Evolutionary conservation across 2,329 filamentous ascomycete genomes (phyloP), one percentile per base, ranked within the genome.

Genomic region (Chalara sp.): DNA sequence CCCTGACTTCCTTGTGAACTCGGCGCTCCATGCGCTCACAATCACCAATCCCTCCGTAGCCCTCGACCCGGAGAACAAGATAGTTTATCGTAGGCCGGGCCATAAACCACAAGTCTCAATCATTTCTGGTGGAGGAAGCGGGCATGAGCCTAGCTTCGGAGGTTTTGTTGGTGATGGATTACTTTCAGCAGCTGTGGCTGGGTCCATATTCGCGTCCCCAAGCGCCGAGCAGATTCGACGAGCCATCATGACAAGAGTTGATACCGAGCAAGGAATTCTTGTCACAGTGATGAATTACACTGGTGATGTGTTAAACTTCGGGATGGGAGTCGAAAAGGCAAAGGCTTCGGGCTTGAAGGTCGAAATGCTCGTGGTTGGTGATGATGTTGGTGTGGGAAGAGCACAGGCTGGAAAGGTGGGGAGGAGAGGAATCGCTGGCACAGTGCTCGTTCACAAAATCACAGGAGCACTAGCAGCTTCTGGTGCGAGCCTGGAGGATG

Each of bases 251-350:
- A 79, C 82, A 41, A 77, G 87, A 21, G 86, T 95, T 3, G 81
- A 87, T 54, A 77, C 78, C 4, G 75, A 79, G 43, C 79, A 81
- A 55, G 92, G 91, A 29, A 86, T 96, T 1, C 68, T 96, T 40
- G 86, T 96, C n/a, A 84, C 91, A 5, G 87, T 95, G 32, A 96
- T 95, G 88, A 96, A 96, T 68, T 95, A 95, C 69, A 95, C 89
- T 1, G 87, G 87, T 37, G 87, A 91, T 66, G 81, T 96, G 49
- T 77, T 96, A 59, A 95, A 96, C 71, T 96, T 96, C 65, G 91
- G 90, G 50, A 86, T 96, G 79, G 91, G 86, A 1, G 88, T 93
- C 6, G 92, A 96, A 69, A 96, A 96, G 72, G 90, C 90, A 12
- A 84, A 86, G 52, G 89, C 89, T 1, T 80, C 82, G 0, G 91